Conservation (phyloP, 2,329 filamentous ascomycete species). For the Talaromyces sp. region DNA sequence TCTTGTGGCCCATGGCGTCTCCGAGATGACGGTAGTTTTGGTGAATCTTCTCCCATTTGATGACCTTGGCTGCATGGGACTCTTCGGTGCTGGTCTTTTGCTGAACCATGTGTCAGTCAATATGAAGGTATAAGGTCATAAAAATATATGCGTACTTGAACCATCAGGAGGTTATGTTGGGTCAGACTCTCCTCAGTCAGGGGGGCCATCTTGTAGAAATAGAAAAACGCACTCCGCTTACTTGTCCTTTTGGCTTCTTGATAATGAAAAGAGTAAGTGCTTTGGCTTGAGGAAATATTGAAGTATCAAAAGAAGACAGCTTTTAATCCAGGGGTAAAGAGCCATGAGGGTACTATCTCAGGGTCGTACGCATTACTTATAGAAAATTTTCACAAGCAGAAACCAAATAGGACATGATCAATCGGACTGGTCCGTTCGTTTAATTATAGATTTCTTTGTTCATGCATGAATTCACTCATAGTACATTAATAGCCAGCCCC, state of each 20-base stretch:
- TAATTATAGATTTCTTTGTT: background rate
- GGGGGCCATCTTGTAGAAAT: background rate
- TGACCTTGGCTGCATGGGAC: constrained; percentile 3
- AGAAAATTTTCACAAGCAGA: background rate
- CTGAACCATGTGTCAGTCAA: constrained; percentile 10
- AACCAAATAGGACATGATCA: background rate
- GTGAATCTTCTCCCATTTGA: constrained; percentile 16
- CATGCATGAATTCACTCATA: background rate
- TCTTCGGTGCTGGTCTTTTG: constrained; percentile 12
- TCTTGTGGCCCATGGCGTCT: background rate
- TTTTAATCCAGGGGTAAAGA: background rate
- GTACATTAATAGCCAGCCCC: background rate
- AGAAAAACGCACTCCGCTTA: background rate
- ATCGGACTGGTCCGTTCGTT: background rate
- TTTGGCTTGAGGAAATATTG: background rate
- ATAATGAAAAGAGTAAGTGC: background rate
- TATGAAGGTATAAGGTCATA: background rate
- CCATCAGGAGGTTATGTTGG: background rate
- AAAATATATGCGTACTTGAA: background rate
- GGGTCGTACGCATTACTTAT: background rate
- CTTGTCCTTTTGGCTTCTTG: background rate
- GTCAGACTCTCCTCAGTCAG: background rate
- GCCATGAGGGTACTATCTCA: background rate
- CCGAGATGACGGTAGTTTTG: constrained; percentile 10
- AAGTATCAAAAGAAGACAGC: background rate